A percentile compares a stretch with the other conserved stretches of the same genome.
Evolutionary conservation across 805 yeast genomes (phyloP).

Genomic region (Candida silvicultrix): DNA sequence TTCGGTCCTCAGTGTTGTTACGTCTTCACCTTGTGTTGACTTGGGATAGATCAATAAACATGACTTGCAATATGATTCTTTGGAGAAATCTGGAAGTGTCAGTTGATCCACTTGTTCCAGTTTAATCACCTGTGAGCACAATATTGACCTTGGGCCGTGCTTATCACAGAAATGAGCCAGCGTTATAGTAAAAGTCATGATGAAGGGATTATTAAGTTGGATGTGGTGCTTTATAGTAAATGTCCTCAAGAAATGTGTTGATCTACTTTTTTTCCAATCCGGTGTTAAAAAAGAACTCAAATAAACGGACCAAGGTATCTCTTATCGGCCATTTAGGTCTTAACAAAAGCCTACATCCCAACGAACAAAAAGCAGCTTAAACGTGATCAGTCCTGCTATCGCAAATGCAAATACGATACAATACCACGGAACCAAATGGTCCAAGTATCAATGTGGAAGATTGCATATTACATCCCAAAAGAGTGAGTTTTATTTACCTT

Average conservation of each 20-base stretch:
- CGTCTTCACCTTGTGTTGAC: constrained; percentile 11
- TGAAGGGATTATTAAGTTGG: not conserved
- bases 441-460: constrained; percentile 5
- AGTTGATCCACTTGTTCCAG: constrained; percentile 18
- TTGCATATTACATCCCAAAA: constrained; percentile 13
- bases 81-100: constrained; percentile 33
- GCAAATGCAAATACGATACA: not conserved
- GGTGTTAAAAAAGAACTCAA: too few species aligned
- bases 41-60: constrained; percentile 52
- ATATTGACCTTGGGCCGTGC: constrained; percentile 64
- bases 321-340: too few species aligned
- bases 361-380: too few species aligned
- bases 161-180: constrained; percentile 74
- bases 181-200: constrained; percentile 34
- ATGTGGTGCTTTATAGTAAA: too few species aligned
- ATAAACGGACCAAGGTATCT: not conserved
- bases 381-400: too few species aligned
- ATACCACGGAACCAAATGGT: not conserved
- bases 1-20: constrained; percentile 27
- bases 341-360: too few species aligned
- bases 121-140: constrained; percentile 48
- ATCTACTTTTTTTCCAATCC: too few species aligned
- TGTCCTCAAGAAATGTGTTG: too few species aligned
- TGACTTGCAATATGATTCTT: constrained; percentile 50
- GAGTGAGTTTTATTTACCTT: constrained; percentile 7